These are phyloP conservation scores for Cryptosporidium baileyi DNA, from an alignment of 169 alveolate genomes.

Conservation along the genomic window DNA sequence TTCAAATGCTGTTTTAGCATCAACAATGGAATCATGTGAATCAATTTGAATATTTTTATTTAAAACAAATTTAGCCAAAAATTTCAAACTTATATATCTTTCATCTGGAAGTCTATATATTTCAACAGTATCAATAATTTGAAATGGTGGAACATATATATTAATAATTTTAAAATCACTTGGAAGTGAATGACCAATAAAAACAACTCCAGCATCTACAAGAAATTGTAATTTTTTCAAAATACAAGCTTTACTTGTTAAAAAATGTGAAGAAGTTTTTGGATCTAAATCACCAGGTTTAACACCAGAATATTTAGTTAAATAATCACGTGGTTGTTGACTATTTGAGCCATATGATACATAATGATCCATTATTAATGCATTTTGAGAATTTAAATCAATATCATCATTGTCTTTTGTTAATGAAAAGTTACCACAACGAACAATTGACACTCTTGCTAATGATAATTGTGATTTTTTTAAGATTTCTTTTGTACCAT, in stretches of 20 bases:
- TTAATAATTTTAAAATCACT: conserved; percentile 82
- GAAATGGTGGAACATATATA: conserved; percentile 79
- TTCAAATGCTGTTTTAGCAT: conserved; percentile 81
- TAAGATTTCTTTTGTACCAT: conserved; percentile 70
- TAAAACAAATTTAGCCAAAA: conserved; percentile 77
- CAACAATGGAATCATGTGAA: conserved; percentile 83
- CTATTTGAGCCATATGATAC: conserved; percentile 72
- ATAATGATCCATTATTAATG: conserved; percentile 79
- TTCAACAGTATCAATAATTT: conserved; percentile 81
- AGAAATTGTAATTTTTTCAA: conserved; percentile 79
- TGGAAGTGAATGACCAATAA: conserved; percentile 83
- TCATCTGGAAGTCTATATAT: conserved; percentile 80
- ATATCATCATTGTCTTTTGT: background rate
- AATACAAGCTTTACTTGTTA: conserved; percentile 77
- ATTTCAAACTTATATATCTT: conserved; percentile 80
- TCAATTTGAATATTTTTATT: conserved; percentile 75
- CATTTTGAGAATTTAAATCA: background rate
- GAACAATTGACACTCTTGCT: conserved; percentile 68
- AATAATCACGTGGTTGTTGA: conserved; percentile 80
- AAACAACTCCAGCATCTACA: conserved; percentile 76
- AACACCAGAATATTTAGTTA: conserved; percentile 82
- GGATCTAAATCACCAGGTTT: conserved; percentile 82
- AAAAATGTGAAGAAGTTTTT: conserved; percentile 78
- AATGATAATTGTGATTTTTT: conserved; percentile 69
- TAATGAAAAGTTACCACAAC: conserved; percentile 3